These are phyloP conservation scores for Phialemonium atrogriseum DNA, from an alignment of 2,329 filamentous ascomycete species.

Conservation along the genomic window DNA sequence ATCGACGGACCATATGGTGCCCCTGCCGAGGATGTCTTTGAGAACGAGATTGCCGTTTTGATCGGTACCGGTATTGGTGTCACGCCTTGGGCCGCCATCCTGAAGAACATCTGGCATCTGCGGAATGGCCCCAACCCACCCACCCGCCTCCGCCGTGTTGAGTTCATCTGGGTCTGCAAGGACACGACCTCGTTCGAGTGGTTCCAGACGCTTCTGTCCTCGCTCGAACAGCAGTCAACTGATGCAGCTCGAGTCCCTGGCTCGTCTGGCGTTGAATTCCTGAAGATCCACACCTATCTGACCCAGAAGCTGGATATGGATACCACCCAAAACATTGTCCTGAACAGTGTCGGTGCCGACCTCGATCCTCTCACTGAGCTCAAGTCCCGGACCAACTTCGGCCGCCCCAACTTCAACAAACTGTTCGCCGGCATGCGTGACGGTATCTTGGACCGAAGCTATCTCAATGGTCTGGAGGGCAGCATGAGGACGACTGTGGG, in stretches of 20 bases:
- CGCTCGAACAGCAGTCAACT: slow-evolving; percentile 77
- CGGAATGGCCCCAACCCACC: slow-evolving; percentile 86
- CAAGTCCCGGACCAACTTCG: slow-evolving; percentile 85
- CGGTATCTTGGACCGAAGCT: slow-evolving; percentile 77
- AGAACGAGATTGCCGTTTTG: slow-evolving; percentile 80
- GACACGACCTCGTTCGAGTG: slow-evolving; percentile 95
- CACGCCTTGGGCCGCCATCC: slow-evolving; percentile 76
- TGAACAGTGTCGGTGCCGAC: slow-evolving; percentile 85
- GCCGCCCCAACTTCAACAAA: slow-evolving; percentile 78
- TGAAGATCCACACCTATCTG: slow-evolving; percentile 96
- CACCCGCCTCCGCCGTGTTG: slow-evolving; percentile 80
- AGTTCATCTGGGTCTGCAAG: slow-evolving; percentile 98
- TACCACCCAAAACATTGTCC: slow-evolving; percentile 90
- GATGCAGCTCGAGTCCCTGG: slow-evolving; percentile 60
- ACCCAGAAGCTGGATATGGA: slow-evolving; percentile 89
- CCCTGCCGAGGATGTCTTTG: slow-evolving; percentile 93
- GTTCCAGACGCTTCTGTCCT: slow-evolving; percentile 92
- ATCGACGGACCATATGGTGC: slow-evolving; percentile 96
- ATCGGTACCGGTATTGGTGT: slow-evolving; percentile 84
- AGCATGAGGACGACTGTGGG: slow-evolving; percentile 77
- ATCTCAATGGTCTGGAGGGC: slow-evolving; percentile 73
- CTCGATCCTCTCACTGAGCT: slow-evolving; percentile 90
- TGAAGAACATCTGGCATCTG: slow-evolving; percentile 98
- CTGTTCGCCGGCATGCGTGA: slow-evolving; percentile 80
- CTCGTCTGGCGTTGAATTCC: slow-evolving; percentile 68